Conservation (phyloP, 176 grass and related monocot species). For the Lolium multiflorum region DNA sequence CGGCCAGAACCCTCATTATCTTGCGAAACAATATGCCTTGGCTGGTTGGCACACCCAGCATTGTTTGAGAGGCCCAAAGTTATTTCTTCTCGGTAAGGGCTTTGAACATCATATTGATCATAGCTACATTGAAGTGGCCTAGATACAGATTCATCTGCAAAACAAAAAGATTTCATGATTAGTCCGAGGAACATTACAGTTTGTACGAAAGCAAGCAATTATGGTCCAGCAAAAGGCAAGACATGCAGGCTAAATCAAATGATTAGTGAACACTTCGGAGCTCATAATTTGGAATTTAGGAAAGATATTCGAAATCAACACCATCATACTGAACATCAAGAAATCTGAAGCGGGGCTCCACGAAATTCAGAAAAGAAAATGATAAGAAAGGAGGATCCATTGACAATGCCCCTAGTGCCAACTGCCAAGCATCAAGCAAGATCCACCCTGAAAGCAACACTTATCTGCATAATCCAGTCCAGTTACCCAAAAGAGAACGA, state of each 20-base stretch:
- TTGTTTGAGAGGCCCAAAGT: neutral
- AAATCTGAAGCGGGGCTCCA: neutral
- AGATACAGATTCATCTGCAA: slow-evolving; percentile 42
- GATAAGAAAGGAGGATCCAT: neutral
- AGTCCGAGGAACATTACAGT: neutral
- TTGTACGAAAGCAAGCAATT: neutral
- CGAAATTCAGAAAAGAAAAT: neutral
- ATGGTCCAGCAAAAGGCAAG: neutral
- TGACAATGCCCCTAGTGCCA: neutral
- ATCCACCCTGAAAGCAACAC: neutral
- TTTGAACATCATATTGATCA: slow-evolving; percentile 28
- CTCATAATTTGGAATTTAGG: neutral
- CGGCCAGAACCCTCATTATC: neutral
- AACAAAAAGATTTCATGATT: neutral
- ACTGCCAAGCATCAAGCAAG: neutral
- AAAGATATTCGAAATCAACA: neutral
- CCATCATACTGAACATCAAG: neutral
- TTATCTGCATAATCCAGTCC: too few relatives aligned
- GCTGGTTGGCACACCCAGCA: neutral
- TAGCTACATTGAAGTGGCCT: neutral
- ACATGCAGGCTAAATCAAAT: neutral
- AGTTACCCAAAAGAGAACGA: neutral
- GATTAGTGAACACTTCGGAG: neutral
- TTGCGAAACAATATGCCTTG: neutral
- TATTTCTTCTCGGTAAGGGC: slow-evolving; percentile 8